Conservation (phyloP, 225 moss, liverwort and hornwort species). For the Rhytidiadelphus loreus region DNA sequence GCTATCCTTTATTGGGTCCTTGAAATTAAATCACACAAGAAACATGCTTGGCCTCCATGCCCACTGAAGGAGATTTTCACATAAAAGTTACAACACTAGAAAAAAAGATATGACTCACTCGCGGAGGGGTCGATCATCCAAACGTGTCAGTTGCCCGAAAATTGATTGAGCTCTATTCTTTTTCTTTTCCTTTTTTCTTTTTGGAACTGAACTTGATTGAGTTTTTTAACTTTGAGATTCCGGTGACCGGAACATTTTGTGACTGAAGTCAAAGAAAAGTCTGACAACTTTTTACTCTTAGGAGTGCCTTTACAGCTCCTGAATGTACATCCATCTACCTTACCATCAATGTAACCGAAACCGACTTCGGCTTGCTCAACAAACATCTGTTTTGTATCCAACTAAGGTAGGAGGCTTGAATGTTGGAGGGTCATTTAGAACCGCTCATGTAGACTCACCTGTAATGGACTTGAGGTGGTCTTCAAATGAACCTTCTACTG, state of each 20-base stretch:
- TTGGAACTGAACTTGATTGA: not conserved
- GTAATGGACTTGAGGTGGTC: too few relatives aligned
- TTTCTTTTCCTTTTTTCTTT: not conserved
- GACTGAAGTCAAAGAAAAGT: not conserved
- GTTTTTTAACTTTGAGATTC: not conserved
- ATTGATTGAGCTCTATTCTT: not conserved
- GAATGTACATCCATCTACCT: not conserved
- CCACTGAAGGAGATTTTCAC: not conserved
- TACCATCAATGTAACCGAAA: not conserved
- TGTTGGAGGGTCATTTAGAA: too few relatives aligned
- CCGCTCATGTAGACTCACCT: too few relatives aligned
- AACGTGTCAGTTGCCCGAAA: not conserved
- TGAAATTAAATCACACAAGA: not conserved
- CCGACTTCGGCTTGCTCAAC: not conserved
- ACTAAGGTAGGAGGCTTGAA: too few relatives aligned
- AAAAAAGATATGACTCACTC: not conserved
- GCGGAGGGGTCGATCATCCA: too few relatives aligned
- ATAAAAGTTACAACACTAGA: not conserved
- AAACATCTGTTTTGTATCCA: not conserved
- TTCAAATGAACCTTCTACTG: too few relatives aligned
- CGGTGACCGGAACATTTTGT: not conserved
- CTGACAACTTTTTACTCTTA: not conserved
- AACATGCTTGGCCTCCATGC: accelerated
- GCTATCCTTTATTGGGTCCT: not conserved
- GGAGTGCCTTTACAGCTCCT: not conserved